Conservation (phyloP, 2,329 filamentous ascomycete species). For the Cercospora sp. region DNA sequence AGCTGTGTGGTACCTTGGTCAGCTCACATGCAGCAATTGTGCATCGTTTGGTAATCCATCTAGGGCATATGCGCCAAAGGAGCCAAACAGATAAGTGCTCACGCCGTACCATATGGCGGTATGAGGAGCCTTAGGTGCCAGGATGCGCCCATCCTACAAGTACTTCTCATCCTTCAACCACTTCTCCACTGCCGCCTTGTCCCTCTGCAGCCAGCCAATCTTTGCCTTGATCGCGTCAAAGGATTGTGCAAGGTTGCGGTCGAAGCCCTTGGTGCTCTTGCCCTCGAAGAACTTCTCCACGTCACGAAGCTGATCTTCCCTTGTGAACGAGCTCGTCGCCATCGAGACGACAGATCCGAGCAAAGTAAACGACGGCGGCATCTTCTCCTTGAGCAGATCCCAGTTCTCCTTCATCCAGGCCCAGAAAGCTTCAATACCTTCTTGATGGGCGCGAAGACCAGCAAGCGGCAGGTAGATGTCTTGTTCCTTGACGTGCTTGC, state of each 20-base stretch:
- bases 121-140: neutral
- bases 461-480: slow-evolving; percentile 88
- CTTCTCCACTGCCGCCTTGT: slow-evolving; percentile 71
- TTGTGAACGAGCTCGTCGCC: slow-evolving; percentile 78
- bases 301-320: slow-evolving; percentile 69
- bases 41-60: neutral
- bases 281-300: slow-evolving; percentile 78
- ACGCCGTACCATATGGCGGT: too few relatives aligned
- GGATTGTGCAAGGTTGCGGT: slow-evolving; percentile 86
- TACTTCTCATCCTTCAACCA: slow-evolving; percentile 71
- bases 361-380: slow-evolving; percentile 85
- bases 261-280: slow-evolving; percentile 84
- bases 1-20: neutral
- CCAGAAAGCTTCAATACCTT: slow-evolving; percentile 79
- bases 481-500: slow-evolving; percentile 85
- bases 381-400: slow-evolving; percentile 76
- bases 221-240: slow-evolving; percentile 83
- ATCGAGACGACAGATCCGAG: slow-evolving; percentile 81
- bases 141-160: slow-evolving; percentile 37
- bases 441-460: slow-evolving; percentile 72
- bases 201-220: slow-evolving; percentile 75
- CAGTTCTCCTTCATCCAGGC: slow-evolving; percentile 84
- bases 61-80: too few relatives aligned
- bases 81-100: too few relatives aligned
- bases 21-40: neutral